Conservation (phyloP, 116 monocot genomes). For the Dioscorea cayenensis region DNA sequence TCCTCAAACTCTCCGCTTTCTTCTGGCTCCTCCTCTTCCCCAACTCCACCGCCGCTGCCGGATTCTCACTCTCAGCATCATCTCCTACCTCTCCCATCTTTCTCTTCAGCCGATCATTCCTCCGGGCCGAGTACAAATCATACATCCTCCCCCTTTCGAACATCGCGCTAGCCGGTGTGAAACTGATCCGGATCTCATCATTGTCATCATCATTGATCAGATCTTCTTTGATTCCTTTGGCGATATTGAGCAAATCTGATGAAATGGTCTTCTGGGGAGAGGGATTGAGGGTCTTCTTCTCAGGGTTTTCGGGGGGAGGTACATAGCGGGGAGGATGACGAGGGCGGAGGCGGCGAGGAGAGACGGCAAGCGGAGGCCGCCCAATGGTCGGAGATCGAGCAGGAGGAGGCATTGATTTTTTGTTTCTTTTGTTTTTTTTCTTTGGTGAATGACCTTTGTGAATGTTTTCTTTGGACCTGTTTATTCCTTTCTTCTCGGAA, state of each 20-base stretch:
- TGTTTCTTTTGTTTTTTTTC: too few species aligned
- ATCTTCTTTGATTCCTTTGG: conserved; percentile 14
- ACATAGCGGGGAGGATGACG: conserved; percentile 9
- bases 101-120: conserved; percentile 47
- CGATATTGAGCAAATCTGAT: conserved; percentile 19
- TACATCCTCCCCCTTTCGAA: conserved; percentile 38
- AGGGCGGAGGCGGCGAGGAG: conserved; percentile 36
- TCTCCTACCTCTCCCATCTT: conserved; percentile 10
- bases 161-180: not conserved
- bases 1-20: conserved; percentile 35
- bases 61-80: conserved; percentile 13
- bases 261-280: conserved; percentile 19
- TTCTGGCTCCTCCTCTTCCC: conserved; percentile 23
- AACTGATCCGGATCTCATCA: not conserved
- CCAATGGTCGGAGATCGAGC: not conserved
- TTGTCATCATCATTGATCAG: not conserved
- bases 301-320: not conserved
- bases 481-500: too few species aligned
- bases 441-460: too few species aligned
- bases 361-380: conserved; percentile 32
- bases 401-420: conserved; percentile 1
- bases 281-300: not conserved
- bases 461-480: too few species aligned
- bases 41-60: conserved; percentile 19
- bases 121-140: conserved; percentile 30